Base-by-base conservation (phyloP, 805 yeast species). In the Saccharomycopsis sp. region DNA sequence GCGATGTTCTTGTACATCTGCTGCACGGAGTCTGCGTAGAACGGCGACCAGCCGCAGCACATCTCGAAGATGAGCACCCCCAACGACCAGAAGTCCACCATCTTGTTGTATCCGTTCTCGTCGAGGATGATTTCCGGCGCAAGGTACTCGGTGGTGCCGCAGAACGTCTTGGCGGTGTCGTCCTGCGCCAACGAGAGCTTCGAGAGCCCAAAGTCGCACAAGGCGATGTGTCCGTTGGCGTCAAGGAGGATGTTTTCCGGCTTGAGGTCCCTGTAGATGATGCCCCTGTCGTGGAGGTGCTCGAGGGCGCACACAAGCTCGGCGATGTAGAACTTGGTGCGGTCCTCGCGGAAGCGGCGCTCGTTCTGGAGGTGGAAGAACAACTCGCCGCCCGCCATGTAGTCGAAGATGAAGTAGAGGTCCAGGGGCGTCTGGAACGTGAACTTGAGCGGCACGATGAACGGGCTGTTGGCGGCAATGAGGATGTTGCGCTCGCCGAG, bases 1-100 rank as follows among this genome's bases (percentile, higher is more conserved):
- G 98, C 99, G 75, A 94, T 94, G 73, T 94, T 94, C 75, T 92
- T 94, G 75, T 94, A 94, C 99, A 94, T 94, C 72, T 94, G 97
- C 75, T 94, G 98, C 16, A 56, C 55, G 54, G 96, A 91, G 62
- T 92, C 97, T 24, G 98, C 99, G 68, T 90, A 94, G 71, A 94
- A 94, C 57, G 99, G 99, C 2, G 97, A 88, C 99, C 98, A 94
- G 54, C 99, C 99, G 75, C 98, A 94, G 72, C 98, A 91, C 99
- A 94, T 94, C 75, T 94, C 99, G 72, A 94, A 94, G 51, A 94
- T 91, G 59, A 94, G 76, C 24, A 94, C 99, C 60, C 99, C 99
- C 59, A 94, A 75, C 1, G 98, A 91, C 99, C 99, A 94, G 67
- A 94, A 94, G 71, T 94, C 99, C 61, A 94, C 99, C 98, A 94